A percentile compares a stretch with the other conserved stretches of the same genome.
These are phyloP conservation scores for Pyracantha coccinea DNA, from an alignment of 331 rosid genomes.

Conservation along the genomic window DNA sequence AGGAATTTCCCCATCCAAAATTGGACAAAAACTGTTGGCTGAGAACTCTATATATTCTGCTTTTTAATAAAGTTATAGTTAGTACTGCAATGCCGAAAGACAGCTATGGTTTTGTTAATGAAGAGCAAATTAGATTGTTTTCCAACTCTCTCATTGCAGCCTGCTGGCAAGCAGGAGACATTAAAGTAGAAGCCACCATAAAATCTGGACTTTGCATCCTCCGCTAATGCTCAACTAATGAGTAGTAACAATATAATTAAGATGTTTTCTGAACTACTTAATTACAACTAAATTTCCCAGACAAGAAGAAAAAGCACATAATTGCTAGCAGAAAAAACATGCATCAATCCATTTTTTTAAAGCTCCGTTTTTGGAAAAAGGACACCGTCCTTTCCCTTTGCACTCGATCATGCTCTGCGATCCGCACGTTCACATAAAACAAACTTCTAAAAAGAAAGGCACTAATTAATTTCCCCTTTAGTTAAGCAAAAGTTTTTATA, in stretches of 20 bases:
- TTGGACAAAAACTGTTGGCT: not conserved
- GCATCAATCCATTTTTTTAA: no score
- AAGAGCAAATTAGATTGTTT: slow-evolving; percentile 15
- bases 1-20: not conserved
- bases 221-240: no score
- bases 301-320: not conserved
- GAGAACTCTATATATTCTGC: no score
- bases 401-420: not conserved
- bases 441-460: not conserved
- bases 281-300: not conserved
- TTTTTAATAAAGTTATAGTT: no score
- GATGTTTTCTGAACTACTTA: no score
- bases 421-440: slow-evolving; percentile 1
- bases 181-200: not conserved
- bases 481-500: not conserved
- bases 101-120: not conserved
- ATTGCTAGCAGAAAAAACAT: not conserved
- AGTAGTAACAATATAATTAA: no score
- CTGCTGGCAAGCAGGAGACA: slow-evolving; percentile 23
- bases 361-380: not conserved
- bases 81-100: not conserved
- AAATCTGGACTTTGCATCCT: no score
- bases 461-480: not conserved
- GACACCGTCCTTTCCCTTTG: not conserved
- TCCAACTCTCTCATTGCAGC: slow-evolving; percentile 13